Evolutionary conservation across 2,329 filamentous ascomycete species (phyloP).

Genomic region (Colletotrichum cereale): DNA sequence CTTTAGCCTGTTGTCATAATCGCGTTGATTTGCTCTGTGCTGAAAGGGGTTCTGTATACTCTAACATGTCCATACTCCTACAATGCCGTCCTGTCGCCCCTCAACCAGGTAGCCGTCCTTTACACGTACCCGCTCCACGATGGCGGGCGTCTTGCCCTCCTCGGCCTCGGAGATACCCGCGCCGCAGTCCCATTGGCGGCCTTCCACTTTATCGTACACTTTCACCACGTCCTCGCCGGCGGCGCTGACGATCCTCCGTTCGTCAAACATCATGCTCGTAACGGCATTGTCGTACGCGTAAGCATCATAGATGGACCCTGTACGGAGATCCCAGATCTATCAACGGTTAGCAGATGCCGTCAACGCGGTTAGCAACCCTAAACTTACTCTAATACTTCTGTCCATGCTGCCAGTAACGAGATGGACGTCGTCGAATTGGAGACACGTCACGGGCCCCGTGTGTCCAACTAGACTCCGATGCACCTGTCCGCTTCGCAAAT

Average conservation of each 20-base stretch:
- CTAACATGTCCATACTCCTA: slow-evolving; percentile 90
- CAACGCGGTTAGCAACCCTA: neutral
- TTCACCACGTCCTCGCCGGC: slow-evolving; percentile 95
- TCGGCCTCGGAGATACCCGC: slow-evolving; percentile 80
- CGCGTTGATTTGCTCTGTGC: slow-evolving; percentile 35
- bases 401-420: slow-evolving; percentile 94
- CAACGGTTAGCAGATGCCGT: neutral
- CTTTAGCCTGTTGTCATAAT: slow-evolving; percentile 6
- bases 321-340: slow-evolving; percentile 98
- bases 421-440: slow-evolving; percentile 97
- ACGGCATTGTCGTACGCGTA: slow-evolving; percentile 95
- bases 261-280: slow-evolving; percentile 97
- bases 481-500: slow-evolving; percentile 96
- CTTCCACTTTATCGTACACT: slow-evolving; percentile 97
- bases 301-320: slow-evolving; percentile 93
- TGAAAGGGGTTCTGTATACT: slow-evolving; percentile 35
- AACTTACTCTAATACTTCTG: slow-evolving; percentile 90
- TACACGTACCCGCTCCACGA: slow-evolving; percentile 88
- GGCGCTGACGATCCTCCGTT: slow-evolving; percentile 87
- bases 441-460: slow-evolving; percentile 90
- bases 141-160: slow-evolving; percentile 71
- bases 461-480: slow-evolving; percentile 95
- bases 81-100: slow-evolving; percentile 85
- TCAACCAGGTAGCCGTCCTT: slow-evolving; percentile 96
- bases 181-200: slow-evolving; percentile 96